Percentiles rank a stretch among this genome's conserved stretches.
Conservation (phyloP, 805 yeast species). For the Candida yuanshanica region DNA sequence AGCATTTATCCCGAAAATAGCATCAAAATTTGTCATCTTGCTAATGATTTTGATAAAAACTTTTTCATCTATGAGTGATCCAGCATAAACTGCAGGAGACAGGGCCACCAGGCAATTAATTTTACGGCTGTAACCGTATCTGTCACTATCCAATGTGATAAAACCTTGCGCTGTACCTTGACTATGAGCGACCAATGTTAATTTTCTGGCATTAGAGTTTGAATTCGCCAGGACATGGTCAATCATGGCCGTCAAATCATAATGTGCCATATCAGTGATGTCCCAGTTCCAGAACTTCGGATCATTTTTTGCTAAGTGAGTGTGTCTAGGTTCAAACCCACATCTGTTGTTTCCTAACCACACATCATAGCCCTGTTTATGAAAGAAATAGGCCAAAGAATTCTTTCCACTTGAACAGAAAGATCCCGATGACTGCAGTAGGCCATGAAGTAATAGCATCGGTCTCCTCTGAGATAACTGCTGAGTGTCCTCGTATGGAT, state of each 20-base stretch:
- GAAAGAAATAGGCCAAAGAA: conserved; percentile 60
- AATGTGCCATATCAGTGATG: conserved; percentile 70
- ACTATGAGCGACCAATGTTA: conserved; percentile 75
- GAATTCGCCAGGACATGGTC: conserved; percentile 46
- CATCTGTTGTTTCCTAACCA: conserved; percentile 93
- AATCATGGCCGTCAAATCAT: conserved; percentile 72
- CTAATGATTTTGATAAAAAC: conserved; percentile 58
- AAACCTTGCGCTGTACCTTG: conserved; percentile 92
- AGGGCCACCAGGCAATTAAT: conserved; percentile 67
- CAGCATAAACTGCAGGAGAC: conserved; percentile 92
- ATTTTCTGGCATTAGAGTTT: conserved; percentile 30
- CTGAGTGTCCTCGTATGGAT: conserved; percentile 30
- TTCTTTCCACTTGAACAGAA: conserved; percentile 78
- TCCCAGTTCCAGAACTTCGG: conserved; percentile 90
- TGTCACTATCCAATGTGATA: conserved; percentile 52
- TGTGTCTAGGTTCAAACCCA: conserved; percentile 72
- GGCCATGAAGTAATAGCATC: conserved; percentile 75
- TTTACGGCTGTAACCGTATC: conserved; percentile 42
- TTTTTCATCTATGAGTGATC: conserved; percentile 60
- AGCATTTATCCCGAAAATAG: conserved; percentile 69
- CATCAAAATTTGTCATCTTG: conserved; percentile 38
- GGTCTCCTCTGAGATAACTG: conserved; percentile 44
- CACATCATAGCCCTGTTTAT: conserved; percentile 64
- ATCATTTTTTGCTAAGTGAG: conserved; percentile 35
- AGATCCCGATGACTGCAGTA: conserved; percentile 82